Evolutionary conservation across 2,329 filamentous ascomycete species (phyloP), one percentile per base, ranked within the genome.

Genomic region (Alternaria ethzedia): DNA sequence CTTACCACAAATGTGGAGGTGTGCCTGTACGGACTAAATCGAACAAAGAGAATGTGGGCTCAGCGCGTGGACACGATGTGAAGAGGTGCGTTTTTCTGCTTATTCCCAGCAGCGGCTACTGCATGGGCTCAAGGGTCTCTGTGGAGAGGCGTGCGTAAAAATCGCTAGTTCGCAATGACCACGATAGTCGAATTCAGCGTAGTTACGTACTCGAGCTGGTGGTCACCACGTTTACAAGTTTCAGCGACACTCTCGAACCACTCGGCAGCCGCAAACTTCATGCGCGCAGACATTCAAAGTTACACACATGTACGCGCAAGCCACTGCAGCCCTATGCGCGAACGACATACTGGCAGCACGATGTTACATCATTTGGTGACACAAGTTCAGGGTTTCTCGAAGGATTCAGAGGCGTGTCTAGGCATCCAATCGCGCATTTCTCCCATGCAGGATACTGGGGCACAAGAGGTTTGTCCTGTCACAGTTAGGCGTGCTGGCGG

Each of bases 21-120:
- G 82, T 17, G 51, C 23, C 52, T 60, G 49, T 59, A 26, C 47
- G 17, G 52, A 50, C 23, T 56, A 26, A 57, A 54, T 64, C 61
- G 57, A 54, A 58, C 46, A 41, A 49, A 30, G 50, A 45, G 46
- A 32, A 46, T 45, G 41, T 62, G 59, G 47, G 28, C 13, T 54
- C 47, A 43, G 44, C 32, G 49, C 44, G 50, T 41, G 20, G 54
- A 47, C 49, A 51, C 25, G 28, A 51, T 17, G 21, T 20, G 13
- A 57, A 36, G 30, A 43, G 57, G 36, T 32, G 26, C 21, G 23
- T 23, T 51, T 41, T 25, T 59, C 61, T 59, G 41, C 58, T 55
- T 59, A 49, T 55, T 65, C 52, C 62, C 59, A 62, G 26, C 50
- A 47, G 44, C 36, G 52, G 25, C 36, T 32, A 45, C 30, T 58